Evolutionary conservation across 305 asterid genomes (phyloP), one percentile per base, ranked within the genome.

Genomic region (Fraxinus dipetala): DNA sequence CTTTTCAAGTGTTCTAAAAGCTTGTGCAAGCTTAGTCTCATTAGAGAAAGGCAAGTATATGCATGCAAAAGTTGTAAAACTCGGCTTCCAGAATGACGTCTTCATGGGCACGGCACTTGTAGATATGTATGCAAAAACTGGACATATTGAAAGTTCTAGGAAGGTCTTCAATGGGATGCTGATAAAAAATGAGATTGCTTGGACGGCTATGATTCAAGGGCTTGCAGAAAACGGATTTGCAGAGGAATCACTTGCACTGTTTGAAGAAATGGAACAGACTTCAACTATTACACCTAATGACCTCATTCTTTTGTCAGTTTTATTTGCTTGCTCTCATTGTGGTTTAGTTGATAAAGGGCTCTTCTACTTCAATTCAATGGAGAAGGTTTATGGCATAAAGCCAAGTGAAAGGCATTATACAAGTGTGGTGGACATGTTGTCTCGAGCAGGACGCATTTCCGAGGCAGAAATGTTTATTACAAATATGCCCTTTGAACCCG

Each of bases 121-220:
- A 2, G 98, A 92, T 38, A 92, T 94, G 98, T 93, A 94, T 14
- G 93, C 96, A 5, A 93, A 94, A 84, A 91, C 95, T 0, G 97
- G 97, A 75, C 87, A 87, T 30, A 72, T 94, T 2, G 91, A 88
- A 81, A 83, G 91, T 76, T 90, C 97, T 34, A 82, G 40, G 83
- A 74, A 81, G 84, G 86, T 92, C 45, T 94, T 94, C 76, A 40
- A 31, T 3, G 80, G 87, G 78, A 92, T 93, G 92, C 77, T 72
- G 3, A 2, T 63, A 16, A 92, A 80, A 83, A 93, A 94, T 7
- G 96, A 91, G 83, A 51, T 94, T 13, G 91, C 86, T 4, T 92
- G 98, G 98, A 92, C 97, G 1, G 97, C 95, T 65, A 91, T 94
- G 97, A 92, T 94, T 80, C 96, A 92, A 85, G 97, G 98, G 75